phyloP scores from a whole-genome alignment of 176 grass and related monocot genomes.

The Carex pumila region DNA sequence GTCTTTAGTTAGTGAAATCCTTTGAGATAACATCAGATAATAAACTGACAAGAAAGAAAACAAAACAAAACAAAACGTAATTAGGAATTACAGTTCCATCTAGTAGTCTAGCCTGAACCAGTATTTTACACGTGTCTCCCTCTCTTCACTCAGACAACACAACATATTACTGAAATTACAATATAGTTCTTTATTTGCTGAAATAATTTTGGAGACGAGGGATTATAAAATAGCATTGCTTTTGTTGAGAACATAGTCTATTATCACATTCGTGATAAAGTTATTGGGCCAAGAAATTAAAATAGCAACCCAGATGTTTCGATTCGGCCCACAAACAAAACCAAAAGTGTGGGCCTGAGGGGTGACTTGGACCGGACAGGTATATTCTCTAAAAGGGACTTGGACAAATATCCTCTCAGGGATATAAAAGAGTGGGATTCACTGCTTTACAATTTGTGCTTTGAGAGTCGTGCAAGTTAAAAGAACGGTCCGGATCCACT shows the following conservation, averaged over 20 bases:
- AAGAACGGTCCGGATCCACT: too few relatives aligned
- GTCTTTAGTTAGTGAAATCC: background rate
- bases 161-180: background rate
- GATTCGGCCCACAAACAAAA: background rate
- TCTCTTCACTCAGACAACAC: too few relatives aligned
- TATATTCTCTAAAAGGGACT: background rate
- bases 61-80: background rate
- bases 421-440: too few relatives aligned
- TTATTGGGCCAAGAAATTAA: background rate
- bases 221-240: background rate
- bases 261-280: background rate
- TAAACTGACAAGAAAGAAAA: background rate
- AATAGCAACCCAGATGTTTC: background rate
- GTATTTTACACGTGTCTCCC: background rate
- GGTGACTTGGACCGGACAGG: background rate
- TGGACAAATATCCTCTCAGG: too few relatives aligned
- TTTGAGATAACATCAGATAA: background rate
- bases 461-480: too few relatives aligned
- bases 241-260: background rate
- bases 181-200: background rate
- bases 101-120: background rate
- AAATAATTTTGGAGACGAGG: background rate
- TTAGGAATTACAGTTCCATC: background rate
- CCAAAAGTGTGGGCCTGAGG: background rate
- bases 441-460: too few relatives aligned